Conservation (phyloP, 257 asterid species). For the Anisodus acutangulus region DNA sequence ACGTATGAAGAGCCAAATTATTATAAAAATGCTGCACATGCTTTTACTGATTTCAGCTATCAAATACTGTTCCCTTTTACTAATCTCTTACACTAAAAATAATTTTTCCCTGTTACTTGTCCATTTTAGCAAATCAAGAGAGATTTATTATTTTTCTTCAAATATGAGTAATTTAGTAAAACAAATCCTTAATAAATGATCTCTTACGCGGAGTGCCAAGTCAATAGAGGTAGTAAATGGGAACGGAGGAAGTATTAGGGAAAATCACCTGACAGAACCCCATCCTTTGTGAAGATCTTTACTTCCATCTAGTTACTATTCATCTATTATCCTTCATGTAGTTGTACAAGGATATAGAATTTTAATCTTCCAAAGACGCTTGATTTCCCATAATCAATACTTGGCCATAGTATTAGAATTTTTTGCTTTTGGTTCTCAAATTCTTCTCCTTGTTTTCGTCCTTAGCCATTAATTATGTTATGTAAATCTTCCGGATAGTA, state of each 20-base stretch:
- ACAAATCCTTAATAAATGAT: neutral
- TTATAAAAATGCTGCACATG: neutral
- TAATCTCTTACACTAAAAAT: neutral
- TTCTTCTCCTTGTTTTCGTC: slow-evolving; percentile 6
- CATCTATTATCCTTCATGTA: slow-evolving; percentile 14
- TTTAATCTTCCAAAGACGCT: neutral
- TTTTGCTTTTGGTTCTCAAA: neutral
- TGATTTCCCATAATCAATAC: neutral
- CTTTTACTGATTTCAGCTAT: neutral
- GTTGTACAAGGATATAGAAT: neutral
- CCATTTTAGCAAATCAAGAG: neutral
- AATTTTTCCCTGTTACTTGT: neutral
- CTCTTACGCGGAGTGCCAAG: neutral
- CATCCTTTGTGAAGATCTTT: neutral
- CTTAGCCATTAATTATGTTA: neutral
- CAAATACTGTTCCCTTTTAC: neutral
- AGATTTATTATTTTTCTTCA: neutral
- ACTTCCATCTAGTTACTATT: neutral
- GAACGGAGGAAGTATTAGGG: neutral
- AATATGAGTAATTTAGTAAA: neutral
- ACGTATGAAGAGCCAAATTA: neutral
- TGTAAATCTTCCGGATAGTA: neutral
- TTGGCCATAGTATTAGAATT: neutral
- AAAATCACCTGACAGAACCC: neutral
- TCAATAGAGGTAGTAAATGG: neutral